phyloP scores from a whole-genome alignment of 441 rosid genomes.

The Iberis amara region DNA sequence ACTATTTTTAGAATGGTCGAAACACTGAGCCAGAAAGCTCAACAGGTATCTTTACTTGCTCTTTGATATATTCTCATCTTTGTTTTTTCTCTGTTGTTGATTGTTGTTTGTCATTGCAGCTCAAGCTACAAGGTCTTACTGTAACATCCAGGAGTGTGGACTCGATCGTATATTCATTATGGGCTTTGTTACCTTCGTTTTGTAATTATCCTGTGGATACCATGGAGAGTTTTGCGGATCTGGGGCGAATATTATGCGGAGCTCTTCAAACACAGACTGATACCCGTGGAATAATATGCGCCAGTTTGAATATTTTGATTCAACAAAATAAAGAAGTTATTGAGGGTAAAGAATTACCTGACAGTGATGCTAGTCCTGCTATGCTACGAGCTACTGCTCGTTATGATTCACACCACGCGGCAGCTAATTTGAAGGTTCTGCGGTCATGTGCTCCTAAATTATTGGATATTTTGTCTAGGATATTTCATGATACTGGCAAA shows the following conservation, averaged over 20 bases:
- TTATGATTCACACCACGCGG: slow-evolving; percentile 52
- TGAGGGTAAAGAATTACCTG: slow-evolving; percentile 39
- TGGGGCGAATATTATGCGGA: slow-evolving; percentile 41
- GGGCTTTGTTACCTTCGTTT: slow-evolving; percentile 92
- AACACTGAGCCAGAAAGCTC: slow-evolving; percentile 53
- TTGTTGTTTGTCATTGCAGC: slow-evolving; percentile 43
- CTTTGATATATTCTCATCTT: neutral
- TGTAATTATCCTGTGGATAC: slow-evolving; percentile 81
- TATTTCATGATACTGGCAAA: slow-evolving; percentile 55
- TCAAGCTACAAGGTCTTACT: slow-evolving; percentile 64
- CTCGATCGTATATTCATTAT: slow-evolving; percentile 65
- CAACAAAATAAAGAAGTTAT: slow-evolving; percentile 57
- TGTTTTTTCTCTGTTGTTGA: slow-evolving; percentile 16
- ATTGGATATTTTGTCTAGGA: slow-evolving; percentile 50
- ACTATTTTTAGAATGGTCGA: slow-evolving; percentile 49
- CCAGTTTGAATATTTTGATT: slow-evolving; percentile 65
- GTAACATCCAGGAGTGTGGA: slow-evolving; percentile 58
- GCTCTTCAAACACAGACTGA: slow-evolving; percentile 58
- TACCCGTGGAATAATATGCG: slow-evolving; percentile 66
- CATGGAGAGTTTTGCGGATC: slow-evolving; percentile 63
- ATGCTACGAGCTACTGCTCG: slow-evolving; percentile 43
- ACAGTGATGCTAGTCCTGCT: slow-evolving; percentile 40
- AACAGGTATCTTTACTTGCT: slow-evolving; percentile 38
- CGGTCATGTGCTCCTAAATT: slow-evolving; percentile 55
- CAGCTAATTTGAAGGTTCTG: slow-evolving; percentile 53